Conservation (phyloP, 108 stramenopile species). For the Seminavis robusta region DNA sequence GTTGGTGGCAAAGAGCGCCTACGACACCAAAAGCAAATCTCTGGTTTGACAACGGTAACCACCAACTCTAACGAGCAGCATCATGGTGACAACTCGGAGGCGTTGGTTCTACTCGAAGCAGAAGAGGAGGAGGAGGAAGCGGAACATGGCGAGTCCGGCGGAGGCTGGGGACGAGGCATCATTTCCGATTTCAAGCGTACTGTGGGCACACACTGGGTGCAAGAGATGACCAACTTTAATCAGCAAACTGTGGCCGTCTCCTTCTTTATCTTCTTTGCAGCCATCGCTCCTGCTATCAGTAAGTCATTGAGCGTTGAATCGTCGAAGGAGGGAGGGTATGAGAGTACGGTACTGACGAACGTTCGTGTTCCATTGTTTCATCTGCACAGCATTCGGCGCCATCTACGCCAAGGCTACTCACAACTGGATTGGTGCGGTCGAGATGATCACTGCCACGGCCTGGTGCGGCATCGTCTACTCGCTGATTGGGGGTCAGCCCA, state of each 20-base stretch:
- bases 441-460: slow-evolving; percentile 9
- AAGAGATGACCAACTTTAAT: slow-evolving; percentile 25
- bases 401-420: slow-evolving; percentile 34
- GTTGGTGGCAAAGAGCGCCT: no score
- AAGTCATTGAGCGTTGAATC: not conserved
- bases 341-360: no score
- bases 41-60: no score
- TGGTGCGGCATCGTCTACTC: slow-evolving; percentile 8
- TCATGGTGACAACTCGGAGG: no score
- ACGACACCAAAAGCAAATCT: no score
- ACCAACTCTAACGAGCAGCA: no score
- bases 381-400: slow-evolving; percentile 19
- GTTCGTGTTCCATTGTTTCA: slow-evolving; percentile 16
- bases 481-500: slow-evolving; percentile 11
- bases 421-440: slow-evolving; percentile 37
- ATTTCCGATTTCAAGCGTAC: slow-evolving; percentile 26
- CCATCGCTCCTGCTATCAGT: slow-evolving; percentile 54
- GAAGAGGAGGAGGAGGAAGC: no score
- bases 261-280: slow-evolving; percentile 69
- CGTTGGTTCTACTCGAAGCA: no score
- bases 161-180: slow-evolving; percentile 45
- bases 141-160: no score
- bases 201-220: slow-evolving; percentile 16
- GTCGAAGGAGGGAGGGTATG: not conserved
- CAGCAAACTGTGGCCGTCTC: slow-evolving; percentile 16